These are phyloP conservation scores for Solanum gandarillasii DNA, from an alignment of 257 asterid species.

Conservation along the genomic window DNA sequence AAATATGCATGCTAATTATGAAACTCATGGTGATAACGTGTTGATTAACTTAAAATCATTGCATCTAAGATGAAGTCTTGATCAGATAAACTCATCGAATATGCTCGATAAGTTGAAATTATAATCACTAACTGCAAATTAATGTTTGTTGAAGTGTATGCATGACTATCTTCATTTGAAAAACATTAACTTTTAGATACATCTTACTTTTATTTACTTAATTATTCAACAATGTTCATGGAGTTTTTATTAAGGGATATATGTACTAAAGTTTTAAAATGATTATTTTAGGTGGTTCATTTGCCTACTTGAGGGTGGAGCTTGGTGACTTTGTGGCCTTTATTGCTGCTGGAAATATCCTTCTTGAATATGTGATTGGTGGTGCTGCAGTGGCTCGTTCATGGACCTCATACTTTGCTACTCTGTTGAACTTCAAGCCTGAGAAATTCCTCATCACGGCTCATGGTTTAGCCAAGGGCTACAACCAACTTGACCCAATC, in stretches of 20 bases:
- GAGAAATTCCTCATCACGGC: constrained; percentile 36
- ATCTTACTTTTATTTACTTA: not conserved
- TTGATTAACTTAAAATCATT: not conserved
- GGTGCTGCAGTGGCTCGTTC: constrained; percentile 88
- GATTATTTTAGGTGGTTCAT: constrained; percentile 49
- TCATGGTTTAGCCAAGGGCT: constrained; percentile 22
- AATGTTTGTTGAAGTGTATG: not conserved
- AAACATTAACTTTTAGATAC: not conserved
- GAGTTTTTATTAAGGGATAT: not conserved
- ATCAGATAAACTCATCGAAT: not conserved
- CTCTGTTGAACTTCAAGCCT: constrained; percentile 37
- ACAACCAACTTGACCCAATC: constrained; percentile 68
- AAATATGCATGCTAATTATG: not conserved
- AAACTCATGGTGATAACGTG: not conserved
- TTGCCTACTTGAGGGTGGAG: constrained; percentile 80
- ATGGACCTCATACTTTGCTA: constrained; percentile 87
- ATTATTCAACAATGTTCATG: not conserved
- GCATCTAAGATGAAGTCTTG: not conserved
- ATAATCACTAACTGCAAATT: not conserved
- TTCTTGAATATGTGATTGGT: constrained; percentile 60
- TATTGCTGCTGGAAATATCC: constrained; percentile 75
- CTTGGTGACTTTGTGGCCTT: constrained; percentile 86
- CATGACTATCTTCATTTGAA: not conserved
- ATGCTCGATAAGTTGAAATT: not conserved
- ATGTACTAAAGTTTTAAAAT: not conserved